Evolutionary conservation across 164 flowering plant species (phyloP).

Genomic region (Liquidambar formosana): DNA sequence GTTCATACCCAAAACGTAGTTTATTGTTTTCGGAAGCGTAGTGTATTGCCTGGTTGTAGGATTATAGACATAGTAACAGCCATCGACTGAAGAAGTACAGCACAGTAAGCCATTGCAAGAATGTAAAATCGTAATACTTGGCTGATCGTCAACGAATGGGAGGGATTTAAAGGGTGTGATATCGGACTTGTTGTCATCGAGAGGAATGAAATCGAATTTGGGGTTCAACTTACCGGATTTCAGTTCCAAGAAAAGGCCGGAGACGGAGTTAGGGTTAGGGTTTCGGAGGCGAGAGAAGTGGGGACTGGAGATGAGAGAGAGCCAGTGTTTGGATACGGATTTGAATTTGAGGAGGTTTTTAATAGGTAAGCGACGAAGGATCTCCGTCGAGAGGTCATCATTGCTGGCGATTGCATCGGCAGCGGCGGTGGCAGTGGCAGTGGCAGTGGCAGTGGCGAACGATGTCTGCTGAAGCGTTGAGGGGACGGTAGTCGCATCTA

Average conservation of each 20-base stretch:
- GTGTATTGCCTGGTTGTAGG: constrained; percentile 20
- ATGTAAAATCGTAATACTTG: constrained; percentile 13
- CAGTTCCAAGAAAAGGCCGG: constrained; percentile 20
- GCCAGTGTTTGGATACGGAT: constrained; percentile 29
- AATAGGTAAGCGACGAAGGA: constrained; percentile 10
- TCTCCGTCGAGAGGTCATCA: too few species aligned
- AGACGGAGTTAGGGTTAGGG: not conserved
- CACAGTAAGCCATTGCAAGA: constrained; percentile 21
- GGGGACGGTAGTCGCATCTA: too few species aligned
- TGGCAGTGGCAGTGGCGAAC: too few species aligned
- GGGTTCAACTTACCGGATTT: not conserved
- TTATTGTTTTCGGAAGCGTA: constrained; percentile 14
- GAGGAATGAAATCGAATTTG: constrained; percentile 6
- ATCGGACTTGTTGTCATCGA: not conserved
- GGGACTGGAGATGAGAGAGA: constrained; percentile 23
- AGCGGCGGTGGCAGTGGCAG: too few species aligned
- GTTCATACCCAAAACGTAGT: not conserved
- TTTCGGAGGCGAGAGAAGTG: constrained; percentile 11
- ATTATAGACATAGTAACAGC: constrained; percentile 17
- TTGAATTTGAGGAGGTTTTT: constrained; percentile 25
- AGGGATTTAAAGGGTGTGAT: constrained; percentile 12
- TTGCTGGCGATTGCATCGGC: too few species aligned
- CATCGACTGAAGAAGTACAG: not conserved
- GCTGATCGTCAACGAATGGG: not conserved
- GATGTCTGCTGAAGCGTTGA: too few species aligned